A percentile compares a stretch with the other conserved stretches of the same genome.
Evolutionary conservation across 148 eudicot genomes (phyloP).

Genomic region (Euryodendron excelsum): DNA sequence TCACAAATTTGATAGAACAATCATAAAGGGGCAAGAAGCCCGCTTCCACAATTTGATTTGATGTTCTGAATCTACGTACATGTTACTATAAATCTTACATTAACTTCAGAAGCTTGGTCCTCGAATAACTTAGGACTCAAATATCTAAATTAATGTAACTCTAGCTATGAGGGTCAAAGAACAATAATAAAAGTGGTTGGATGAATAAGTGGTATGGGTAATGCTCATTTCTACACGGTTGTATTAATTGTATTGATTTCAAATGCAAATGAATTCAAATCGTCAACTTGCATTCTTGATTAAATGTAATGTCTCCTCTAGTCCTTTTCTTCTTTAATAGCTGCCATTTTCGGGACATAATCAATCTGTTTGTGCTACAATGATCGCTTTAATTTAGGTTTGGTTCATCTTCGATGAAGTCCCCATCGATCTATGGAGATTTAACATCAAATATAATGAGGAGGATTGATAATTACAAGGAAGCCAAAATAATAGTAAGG

Average conservation of each 20-base stretch:
- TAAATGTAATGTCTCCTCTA: background rate
- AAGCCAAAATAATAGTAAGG: background rate
- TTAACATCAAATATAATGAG: background rate
- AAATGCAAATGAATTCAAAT: too few species aligned
- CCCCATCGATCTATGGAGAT: background rate
- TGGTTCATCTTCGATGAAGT: background rate
- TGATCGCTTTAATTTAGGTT: background rate
- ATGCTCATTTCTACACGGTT: background rate
- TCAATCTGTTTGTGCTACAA: background rate
- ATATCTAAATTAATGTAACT: conserved; percentile 3
- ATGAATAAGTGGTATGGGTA: background rate
- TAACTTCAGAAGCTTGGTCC: too few species aligned
- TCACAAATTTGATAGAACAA: too few species aligned
- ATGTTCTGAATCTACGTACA: too few species aligned
- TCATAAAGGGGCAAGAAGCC: too few species aligned
- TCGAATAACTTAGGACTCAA: conserved; percentile 13
- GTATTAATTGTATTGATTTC: too few species aligned
- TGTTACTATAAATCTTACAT: too few species aligned
- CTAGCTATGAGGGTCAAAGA: conserved; percentile 11
- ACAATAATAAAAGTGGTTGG: conserved; percentile 19
- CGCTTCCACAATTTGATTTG: too few species aligned
- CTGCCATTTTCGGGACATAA: background rate
- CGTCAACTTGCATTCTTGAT: conserved; percentile 8
- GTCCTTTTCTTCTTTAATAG: background rate
- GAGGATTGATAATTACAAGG: background rate